phyloP scores from a whole-genome alignment of 257 asterid species.

The Solanum medicagineum region DNA sequence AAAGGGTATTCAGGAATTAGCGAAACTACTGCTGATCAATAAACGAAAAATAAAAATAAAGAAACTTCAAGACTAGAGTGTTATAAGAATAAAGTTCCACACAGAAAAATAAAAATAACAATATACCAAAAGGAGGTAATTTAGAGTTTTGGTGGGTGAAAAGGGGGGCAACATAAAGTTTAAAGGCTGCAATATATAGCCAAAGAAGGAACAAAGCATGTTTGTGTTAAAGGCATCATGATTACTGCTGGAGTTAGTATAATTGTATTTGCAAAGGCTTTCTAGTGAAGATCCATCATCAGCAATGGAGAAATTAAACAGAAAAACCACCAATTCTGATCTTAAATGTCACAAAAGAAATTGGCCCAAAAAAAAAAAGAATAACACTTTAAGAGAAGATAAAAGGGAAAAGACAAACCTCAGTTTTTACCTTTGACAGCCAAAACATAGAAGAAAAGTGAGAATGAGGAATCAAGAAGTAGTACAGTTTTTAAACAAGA shows the following conservation, averaged over 20 bases:
- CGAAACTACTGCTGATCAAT: background rate
- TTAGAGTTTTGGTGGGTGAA: background rate
- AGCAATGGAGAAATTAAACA: background rate
- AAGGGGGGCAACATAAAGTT: background rate
- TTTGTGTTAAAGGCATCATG: background rate
- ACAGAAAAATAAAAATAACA: background rate
- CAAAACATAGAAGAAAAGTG: background rate
- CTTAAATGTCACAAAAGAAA: background rate
- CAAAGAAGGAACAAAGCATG: background rate
- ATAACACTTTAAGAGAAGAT: background rate
- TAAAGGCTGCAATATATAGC: background rate
- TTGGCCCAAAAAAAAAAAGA: background rate
- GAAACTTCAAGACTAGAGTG: background rate
- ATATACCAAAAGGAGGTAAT: background rate
- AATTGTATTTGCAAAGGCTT: background rate
- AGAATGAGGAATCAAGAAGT: background rate
- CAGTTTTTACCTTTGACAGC: background rate
- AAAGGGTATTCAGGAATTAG: background rate
- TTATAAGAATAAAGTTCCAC: background rate
- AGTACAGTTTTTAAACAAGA: background rate
- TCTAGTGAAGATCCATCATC: background rate
- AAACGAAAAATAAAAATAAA: background rate
- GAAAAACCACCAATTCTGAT: background rate
- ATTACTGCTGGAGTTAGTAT: background rate
- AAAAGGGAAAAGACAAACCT: background rate